A percentile compares a stretch with the other conserved stretches of the same genome.
Conservation (phyloP, 331 rosid species). For the Malus hybrid region DNA sequence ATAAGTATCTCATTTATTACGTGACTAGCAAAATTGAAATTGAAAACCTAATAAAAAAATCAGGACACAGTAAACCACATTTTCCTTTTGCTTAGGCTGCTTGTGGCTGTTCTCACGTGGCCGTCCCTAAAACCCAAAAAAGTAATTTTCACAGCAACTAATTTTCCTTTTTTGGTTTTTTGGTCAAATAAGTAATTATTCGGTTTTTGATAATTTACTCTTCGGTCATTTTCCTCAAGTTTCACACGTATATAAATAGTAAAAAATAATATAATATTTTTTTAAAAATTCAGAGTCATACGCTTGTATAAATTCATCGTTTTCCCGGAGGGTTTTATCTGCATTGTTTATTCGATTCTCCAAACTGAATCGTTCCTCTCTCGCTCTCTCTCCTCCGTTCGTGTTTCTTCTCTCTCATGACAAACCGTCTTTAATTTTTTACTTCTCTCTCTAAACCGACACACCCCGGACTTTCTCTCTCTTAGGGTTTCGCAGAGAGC, state of each 20-base stretch:
- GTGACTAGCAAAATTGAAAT: no score
- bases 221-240: background rate
- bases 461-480: conserved; percentile 4
- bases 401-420: background rate
- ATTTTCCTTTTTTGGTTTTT: background rate
- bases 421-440: background rate
- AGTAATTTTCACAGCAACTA: background rate
- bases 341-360: background rate
- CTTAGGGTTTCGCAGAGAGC: conserved; percentile 45
- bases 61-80: background rate
- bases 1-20: no score
- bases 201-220: background rate
- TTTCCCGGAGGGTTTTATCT: background rate
- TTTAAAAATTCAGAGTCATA: background rate
- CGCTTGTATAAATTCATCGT: background rate
- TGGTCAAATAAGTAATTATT: background rate
- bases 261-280: no score
- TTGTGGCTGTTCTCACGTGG: background rate
- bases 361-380: conserved; percentile 13
- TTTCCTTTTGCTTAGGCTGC: background rate
- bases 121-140: background rate
- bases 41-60: background rate
- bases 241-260: background rate
- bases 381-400: background rate
- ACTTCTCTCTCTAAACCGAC: background rate